Base-by-base conservation (phyloP, 2,329 filamentous ascomycete genomes). In the Aureobasidium uvarum region DNA sequence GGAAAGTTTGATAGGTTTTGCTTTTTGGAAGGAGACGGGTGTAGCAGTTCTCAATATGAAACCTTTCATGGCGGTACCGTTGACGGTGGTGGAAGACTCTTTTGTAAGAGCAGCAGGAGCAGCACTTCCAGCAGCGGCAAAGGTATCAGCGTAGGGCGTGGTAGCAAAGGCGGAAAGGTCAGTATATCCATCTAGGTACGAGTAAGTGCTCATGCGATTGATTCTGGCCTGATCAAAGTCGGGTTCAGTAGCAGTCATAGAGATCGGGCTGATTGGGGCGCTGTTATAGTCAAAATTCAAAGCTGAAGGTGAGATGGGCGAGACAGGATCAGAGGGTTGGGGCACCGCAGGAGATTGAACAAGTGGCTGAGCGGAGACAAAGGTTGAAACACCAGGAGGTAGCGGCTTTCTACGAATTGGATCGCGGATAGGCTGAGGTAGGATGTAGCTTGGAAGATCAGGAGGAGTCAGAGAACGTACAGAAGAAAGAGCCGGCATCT, bases 121-220 rank as follows among this genome's bases (percentile, higher is more conserved):
- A 14, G 38, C 38, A 31, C 2, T 33, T 18, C 16, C 31, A 18
- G 18, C 6, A 14, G 18, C 5, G 18, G 54, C 54, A 33, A 59
- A 59, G 2, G 41, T 46, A 1, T 59, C 55, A 10, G 55, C 55
- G 18, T 33, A 59, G 3, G 55, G 55, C 0, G 33, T 56, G 10
- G 16, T 33, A 2, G 55, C 55, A n/a, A 45, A 59, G 8, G 55
- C 39, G 36, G 55, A 59, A 0, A 59, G 28, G 11, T 59, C 39
- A 14, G 39, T 59, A 5, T 55, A 11, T 5, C 55, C 55, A 18
- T 59, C 55, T 2, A 59, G 55, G 18, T 45, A 59, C 5, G 55
- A 46, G n/a, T 33, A 59, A 11, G 55, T 59, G 25, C 55, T 59
- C 55, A 59, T 59, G 11, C 55, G 55, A 46, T 46, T 59, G 10